Evolutionary conservation across 2,329 filamentous ascomycete species (phyloP).

Genomic region (Xylariales sp.): DNA sequence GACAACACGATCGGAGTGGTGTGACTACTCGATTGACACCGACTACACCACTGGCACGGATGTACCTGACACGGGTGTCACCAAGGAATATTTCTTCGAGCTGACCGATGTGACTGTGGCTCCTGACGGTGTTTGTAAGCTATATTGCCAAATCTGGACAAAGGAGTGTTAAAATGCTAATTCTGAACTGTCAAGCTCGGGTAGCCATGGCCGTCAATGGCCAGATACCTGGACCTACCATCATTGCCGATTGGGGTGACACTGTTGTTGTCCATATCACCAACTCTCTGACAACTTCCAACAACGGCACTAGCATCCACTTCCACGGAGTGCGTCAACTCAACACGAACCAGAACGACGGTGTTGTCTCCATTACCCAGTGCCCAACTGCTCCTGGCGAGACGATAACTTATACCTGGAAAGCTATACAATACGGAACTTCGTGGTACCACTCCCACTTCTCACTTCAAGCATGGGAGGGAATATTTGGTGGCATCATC

Average conservation of each 20-base stretch:
- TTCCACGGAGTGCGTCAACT: slow-evolving; percentile 59
- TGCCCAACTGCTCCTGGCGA: slow-evolving; percentile 47
- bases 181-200: slow-evolving; percentile 2
- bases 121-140: slow-evolving; percentile 28
- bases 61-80: slow-evolving; percentile 34
- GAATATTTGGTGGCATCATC: slow-evolving; percentile 55
- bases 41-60: slow-evolving; percentile 25
- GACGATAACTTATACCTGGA: slow-evolving; percentile 52
- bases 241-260: slow-evolving; percentile 44
- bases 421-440: slow-evolving; percentile 48
- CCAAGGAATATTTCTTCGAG: slow-evolving; percentile 28
- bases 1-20: slow-evolving; percentile 21
- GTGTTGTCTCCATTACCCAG: slow-evolving; percentile 45
- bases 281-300: slow-evolving; percentile 35
- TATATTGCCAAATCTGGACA: neutral
- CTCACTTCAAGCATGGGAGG: slow-evolving; percentile 43
- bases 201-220: slow-evolving; percentile 37
- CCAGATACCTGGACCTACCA: slow-evolving; percentile 17
- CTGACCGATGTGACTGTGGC: slow-evolving; percentile 20
- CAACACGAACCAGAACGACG: slow-evolving; percentile 50
- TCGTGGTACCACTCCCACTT: slow-evolving; percentile 61
- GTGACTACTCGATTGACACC: slow-evolving; percentile 32
- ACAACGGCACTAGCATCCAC: slow-evolving; percentile 59
- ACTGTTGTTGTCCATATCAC: slow-evolving; percentile 42
- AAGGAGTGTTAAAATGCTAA: neutral